Evolutionary conservation across 805 yeast genomes (phyloP).

Genomic region (Saturnispora quitensis): DNA sequence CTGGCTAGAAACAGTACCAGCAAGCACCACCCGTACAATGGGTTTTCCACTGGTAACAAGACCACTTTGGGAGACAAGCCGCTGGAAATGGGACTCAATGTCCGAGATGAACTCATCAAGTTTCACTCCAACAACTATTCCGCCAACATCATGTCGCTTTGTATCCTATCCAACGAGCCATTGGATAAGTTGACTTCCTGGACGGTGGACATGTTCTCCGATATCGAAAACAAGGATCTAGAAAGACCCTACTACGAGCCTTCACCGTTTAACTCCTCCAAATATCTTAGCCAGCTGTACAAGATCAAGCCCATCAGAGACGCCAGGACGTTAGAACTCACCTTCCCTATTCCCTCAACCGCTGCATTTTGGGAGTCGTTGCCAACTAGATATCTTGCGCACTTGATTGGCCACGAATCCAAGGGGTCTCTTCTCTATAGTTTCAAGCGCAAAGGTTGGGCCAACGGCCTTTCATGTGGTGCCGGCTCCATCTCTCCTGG

Average conservation of each 20-base stretch:
- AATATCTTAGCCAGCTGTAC: slow-evolving; percentile 45
- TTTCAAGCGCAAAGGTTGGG: slow-evolving; percentile 71
- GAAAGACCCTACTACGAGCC: slow-evolving; percentile 37
- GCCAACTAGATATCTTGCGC: slow-evolving; percentile 67
- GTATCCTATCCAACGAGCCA: slow-evolving; percentile 73
- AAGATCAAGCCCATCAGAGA: slow-evolving; percentile 80
- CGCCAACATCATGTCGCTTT: slow-evolving; percentile 81
- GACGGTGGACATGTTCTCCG: slow-evolving; percentile 59
- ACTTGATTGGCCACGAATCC: slow-evolving; percentile 88
- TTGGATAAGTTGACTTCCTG: slow-evolving; percentile 62
- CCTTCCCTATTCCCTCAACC: slow-evolving; percentile 72
- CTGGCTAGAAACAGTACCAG: slow-evolving; percentile 68
- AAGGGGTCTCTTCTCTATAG: slow-evolving; percentile 70
- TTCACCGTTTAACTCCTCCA: slow-evolving; percentile 37
- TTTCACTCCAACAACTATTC: slow-evolving; percentile 70
- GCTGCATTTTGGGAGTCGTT: slow-evolving; percentile 54
- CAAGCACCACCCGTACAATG: slow-evolving; percentile 71
- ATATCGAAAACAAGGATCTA: slow-evolving; percentile 44
- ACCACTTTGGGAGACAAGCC: slow-evolving; percentile 68
- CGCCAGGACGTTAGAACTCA: slow-evolving; percentile 51
- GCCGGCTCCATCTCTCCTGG: slow-evolving; percentile 57
- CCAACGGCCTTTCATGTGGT: slow-evolving; percentile 70
- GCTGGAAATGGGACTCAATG: slow-evolving; percentile 48
- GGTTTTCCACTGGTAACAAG: slow-evolving; percentile 85
- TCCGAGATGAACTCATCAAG: slow-evolving; percentile 70